These are phyloP conservation scores for Aegle marmelos DNA, from an alignment of 345 rosid genomes.

Conservation along the genomic window DNA sequence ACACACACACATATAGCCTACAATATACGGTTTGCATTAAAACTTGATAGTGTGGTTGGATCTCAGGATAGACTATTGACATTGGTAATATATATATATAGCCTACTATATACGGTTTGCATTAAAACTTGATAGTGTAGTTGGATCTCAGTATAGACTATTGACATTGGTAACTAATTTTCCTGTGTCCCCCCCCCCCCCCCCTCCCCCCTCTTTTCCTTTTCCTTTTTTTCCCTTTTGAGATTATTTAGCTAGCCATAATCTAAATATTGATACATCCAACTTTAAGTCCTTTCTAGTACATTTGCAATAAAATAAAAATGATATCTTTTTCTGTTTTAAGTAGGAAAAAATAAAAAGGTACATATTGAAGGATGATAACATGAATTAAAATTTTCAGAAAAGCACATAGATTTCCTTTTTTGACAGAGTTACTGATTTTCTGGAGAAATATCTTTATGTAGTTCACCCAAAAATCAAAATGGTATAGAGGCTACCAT, in stretches of 20 bases:
- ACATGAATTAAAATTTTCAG: neutral
- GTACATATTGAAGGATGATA: neutral
- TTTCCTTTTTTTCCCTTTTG: neutral
- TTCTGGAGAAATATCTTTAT: neutral
- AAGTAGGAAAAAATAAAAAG: neutral
- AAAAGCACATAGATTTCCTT: neutral
- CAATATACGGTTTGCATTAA: neutral
- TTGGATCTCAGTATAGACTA: neutral
- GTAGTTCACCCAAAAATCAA: neutral
- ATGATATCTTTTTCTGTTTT: neutral
- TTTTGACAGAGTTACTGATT: neutral
- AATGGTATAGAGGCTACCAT: neutral
- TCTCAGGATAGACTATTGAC: neutral
- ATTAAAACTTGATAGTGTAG: neutral
- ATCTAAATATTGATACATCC: neutral
- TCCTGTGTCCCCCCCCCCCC: neutral
- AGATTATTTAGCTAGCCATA: neutral
- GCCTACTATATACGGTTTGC: neutral
- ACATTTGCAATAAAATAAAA: neutral
- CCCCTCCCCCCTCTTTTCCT: neutral
- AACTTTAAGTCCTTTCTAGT: neutral
- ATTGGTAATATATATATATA: neutral
- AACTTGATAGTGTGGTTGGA: neutral
- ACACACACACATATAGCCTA: no score
- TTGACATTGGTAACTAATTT: neutral